Percentiles rank a stretch among this genome's conserved stretches.
Evolutionary conservation across 805 yeast genomes (phyloP).

Genomic region (Saccharomyces eubayanus): DNA sequence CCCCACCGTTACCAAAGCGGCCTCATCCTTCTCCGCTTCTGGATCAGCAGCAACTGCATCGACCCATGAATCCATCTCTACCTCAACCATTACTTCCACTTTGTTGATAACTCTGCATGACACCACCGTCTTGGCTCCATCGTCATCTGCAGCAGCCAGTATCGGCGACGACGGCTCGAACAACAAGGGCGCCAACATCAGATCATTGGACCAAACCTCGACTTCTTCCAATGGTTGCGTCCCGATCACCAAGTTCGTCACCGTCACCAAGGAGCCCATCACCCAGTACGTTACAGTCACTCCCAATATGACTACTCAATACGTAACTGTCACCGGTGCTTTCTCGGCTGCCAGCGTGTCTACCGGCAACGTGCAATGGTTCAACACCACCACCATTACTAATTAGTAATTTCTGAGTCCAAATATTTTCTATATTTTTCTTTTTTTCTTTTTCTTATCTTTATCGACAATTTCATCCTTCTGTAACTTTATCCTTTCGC

Average conservation of each 20-base stretch:
- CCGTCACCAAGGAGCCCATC: constrained; percentile 17
- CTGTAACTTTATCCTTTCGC: background rate
- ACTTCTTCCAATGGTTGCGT: constrained; percentile 8
- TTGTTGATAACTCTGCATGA: constrained; percentile 2
- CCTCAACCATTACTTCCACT: constrained; percentile 19
- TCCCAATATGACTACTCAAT: constrained; percentile 1
- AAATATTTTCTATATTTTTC: background rate
- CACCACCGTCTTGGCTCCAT: background rate
- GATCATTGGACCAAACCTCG: background rate
- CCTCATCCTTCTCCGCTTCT: constrained; percentile 3
- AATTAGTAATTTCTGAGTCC: background rate
- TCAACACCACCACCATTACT: background rate
- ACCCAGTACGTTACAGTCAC: constrained; percentile 9
- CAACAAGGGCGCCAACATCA: background rate
- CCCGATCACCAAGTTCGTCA: constrained; percentile 14
- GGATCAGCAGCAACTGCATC: constrained; percentile 10
- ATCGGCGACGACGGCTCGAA: background rate
- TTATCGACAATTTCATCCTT: background rate
- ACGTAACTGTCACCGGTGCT: constrained; percentile 7
- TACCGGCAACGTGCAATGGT: background rate
- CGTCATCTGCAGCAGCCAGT: background rate
- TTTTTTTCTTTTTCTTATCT: background rate
- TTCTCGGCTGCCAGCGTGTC: background rate
- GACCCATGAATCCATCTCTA: background rate
- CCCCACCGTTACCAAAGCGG: background rate